Conservation (phyloP, 352 stramenopile genomes). For the Phytophthora capsici region DNA sequence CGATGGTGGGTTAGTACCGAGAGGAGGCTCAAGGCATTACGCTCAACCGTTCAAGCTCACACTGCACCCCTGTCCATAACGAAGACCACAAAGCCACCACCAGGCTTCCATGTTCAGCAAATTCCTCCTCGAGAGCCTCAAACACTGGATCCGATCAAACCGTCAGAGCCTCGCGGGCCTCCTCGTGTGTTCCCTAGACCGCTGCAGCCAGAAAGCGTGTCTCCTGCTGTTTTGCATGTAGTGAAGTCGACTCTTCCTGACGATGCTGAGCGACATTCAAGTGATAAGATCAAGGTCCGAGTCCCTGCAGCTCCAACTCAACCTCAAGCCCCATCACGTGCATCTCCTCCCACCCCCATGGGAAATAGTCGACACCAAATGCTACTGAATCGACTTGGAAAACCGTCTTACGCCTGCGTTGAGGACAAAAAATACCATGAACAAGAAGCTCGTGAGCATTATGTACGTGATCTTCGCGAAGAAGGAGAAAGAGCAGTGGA, state of each 20-base stretch:
- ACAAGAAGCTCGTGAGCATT: conserved; percentile 46
- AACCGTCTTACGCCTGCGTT: conserved; percentile 34
- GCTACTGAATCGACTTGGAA: conserved; percentile 57
- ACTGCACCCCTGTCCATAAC: conserved; percentile 8
- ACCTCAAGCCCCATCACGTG: conserved; percentile 2
- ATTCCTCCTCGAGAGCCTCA: conserved; percentile 31
- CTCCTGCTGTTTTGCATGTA: conserved; percentile 29
- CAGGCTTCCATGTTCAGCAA: conserved; percentile 30
- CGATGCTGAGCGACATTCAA: conserved; percentile 24
- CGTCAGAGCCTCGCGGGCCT: conserved; percentile 22
- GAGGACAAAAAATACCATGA: conserved; percentile 52
- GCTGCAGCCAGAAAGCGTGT: not conserved
- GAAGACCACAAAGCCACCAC: conserved; percentile 2
- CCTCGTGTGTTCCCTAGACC: conserved; percentile 28
- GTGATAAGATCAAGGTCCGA: conserved; percentile 2
- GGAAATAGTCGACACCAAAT: conserved; percentile 63
- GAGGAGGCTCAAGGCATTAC: conserved; percentile 26
- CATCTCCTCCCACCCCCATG: conserved; percentile 9
- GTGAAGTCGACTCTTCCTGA: conserved; percentile 23
- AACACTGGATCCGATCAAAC: conserved; percentile 16
- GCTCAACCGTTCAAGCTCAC: not conserved
- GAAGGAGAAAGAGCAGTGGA: conserved; percentile 70
- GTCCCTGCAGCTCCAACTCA: not conserved
- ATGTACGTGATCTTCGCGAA: conserved; percentile 66
- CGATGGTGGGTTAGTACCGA: conserved; percentile 51